Conservation (phyloP, 148 eudicot genomes). For the Amaranthus cruentus region DNA sequence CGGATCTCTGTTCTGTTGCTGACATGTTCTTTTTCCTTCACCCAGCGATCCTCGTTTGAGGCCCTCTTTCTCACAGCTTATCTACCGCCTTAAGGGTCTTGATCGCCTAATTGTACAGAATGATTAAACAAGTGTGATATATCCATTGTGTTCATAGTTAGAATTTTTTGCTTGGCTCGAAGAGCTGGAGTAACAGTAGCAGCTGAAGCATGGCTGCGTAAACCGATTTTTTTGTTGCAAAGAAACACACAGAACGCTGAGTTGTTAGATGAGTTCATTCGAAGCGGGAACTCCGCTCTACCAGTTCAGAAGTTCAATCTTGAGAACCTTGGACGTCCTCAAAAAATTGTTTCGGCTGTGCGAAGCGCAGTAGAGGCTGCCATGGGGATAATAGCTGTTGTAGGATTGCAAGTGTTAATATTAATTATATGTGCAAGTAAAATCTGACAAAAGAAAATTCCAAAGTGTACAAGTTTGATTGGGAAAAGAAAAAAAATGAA, state of each 20-base stretch:
- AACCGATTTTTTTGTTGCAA: conserved; percentile 33
- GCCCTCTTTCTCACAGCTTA: conserved; percentile 81
- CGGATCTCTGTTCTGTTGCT: conserved; percentile 10
- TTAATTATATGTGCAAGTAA: conserved; percentile 21
- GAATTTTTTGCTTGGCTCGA: conserved; percentile 40
- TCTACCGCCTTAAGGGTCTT: conserved; percentile 68
- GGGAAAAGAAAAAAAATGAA: conserved; percentile 11
- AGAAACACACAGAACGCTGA: conserved; percentile 36
- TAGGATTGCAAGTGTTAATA: conserved; percentile 33
- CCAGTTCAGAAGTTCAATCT: conserved; percentile 35
- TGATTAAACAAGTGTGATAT: conserved; percentile 20
- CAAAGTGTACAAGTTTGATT: conserved; percentile 17
- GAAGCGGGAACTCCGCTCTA: conserved; percentile 65
- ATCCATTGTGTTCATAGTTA: conserved; percentile 35
- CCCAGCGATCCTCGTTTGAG: conserved; percentile 68
- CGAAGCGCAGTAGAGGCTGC: conserved; percentile 55
- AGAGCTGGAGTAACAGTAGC: conserved; percentile 46
- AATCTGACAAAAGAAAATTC: conserved; percentile 17
- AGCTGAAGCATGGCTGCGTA: conserved; percentile 35
- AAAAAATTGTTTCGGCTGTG: conserved; percentile 36
- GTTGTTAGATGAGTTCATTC: conserved; percentile 78
- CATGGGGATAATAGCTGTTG: conserved; percentile 31
- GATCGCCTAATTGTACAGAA: conserved; percentile 42
- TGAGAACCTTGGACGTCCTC: conserved; percentile 38
- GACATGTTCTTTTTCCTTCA: conserved; percentile 15